phyloP scores from a whole-genome alignment of 2,329 filamentous ascomycete genomes.

The Pseudogymnoascus sp. region DNA sequence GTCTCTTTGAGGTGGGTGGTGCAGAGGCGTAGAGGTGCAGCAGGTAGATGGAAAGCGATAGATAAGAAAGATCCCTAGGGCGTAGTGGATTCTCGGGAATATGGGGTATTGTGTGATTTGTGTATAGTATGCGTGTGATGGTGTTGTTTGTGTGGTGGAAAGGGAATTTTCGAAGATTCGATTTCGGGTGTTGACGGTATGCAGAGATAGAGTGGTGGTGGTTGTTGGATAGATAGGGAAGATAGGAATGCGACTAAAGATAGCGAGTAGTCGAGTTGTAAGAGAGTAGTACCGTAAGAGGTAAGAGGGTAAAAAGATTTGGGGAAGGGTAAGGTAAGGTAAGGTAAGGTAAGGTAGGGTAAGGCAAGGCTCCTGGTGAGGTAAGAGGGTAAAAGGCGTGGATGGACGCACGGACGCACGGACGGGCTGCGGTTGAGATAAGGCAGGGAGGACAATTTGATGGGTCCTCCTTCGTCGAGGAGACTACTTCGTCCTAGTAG shows the following conservation, averaged over 20 bases:
- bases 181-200: slow-evolving; percentile 4
- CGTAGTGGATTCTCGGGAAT: neutral
- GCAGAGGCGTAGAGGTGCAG: neutral
- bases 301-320: neutral
- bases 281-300: neutral
- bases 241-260: slow-evolving; percentile 2
- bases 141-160: neutral
- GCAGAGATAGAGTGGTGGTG: slow-evolving; percentile 2
- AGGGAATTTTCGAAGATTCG: neutral
- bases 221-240: neutral
- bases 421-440: neutral
- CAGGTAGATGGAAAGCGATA: neutral
- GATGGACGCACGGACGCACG: neutral
- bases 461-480: neutral
- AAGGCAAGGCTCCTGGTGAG: too few species aligned
- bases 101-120: slow-evolving; percentile 6
- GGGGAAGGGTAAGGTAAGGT: neutral
- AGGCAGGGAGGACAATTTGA: neutral
- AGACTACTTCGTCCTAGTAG: too few species aligned
- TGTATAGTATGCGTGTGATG: neutral
- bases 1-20: neutral
- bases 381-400: neutral
- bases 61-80: neutral
- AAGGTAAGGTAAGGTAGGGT: too few species aligned
- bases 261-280: neutral